Percentiles rank a stretch among this genome's conserved stretches.
Conservation (phyloP, 495 filamentous ascomycete genomes). For the Annulohypoxylon stygium region DNA sequence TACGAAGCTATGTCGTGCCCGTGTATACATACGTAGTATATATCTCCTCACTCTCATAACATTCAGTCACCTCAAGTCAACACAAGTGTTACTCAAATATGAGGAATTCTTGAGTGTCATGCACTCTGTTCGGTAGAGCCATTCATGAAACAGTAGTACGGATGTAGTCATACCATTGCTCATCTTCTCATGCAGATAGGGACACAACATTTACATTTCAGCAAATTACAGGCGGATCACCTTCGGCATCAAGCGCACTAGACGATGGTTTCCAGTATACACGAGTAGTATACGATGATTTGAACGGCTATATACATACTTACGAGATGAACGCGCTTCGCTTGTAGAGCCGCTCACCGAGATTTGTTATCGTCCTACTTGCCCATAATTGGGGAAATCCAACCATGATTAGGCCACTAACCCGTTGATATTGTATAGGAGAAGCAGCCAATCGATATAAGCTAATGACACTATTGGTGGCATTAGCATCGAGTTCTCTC, state of each 20-base stretch:
- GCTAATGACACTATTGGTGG: background rate
- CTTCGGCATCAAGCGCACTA: slow-evolving; percentile 9
- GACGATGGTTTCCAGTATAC: background rate
- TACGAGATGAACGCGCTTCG: slow-evolving; percentile 16
- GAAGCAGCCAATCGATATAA: slow-evolving; percentile 1
- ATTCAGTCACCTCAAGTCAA: background rate
- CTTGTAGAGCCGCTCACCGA: background rate
- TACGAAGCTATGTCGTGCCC: background rate
- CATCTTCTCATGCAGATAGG: slow-evolving; percentile 1
- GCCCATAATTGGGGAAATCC: background rate
- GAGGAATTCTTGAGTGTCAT: slow-evolving; percentile 8
- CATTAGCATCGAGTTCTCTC: background rate
- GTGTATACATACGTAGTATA: background rate
- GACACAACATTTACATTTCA: slow-evolving; percentile 19
- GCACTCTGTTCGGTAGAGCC: slow-evolving; percentile 16
- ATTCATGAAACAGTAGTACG: slow-evolving; percentile 40
- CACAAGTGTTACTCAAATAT: slow-evolving; percentile 1
- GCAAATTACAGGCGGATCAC: slow-evolving; percentile 7
- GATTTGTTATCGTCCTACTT: slow-evolving; percentile 7
- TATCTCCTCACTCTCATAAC: background rate
- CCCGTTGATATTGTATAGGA: background rate
- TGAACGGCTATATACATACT: slow-evolving; percentile 32
- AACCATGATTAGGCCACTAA: background rate
- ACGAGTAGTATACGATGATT: background rate
- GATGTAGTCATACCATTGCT: slow-evolving; percentile 28